Base-by-base conservation (phyloP, 2,329 filamentous ascomycete species). In the Golovinomyces cichoracearum region DNA sequence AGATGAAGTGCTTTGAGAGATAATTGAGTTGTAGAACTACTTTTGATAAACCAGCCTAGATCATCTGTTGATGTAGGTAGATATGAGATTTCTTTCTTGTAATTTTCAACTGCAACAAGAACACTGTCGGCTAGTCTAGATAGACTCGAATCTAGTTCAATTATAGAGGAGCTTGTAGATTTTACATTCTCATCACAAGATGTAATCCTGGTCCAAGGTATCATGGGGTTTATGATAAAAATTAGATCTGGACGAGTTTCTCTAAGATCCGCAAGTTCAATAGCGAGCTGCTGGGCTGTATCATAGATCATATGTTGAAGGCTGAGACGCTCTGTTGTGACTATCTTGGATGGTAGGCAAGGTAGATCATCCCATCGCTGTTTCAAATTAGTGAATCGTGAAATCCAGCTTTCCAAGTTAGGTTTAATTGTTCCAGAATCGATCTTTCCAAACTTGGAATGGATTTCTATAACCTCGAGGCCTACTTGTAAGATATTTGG, bases 61-160 rank as follows among this genome's bases (percentile, higher is more conserved):
- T 80, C 74, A 29, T 83, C 76, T 1, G 67, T 66, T 1, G 77
- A 73, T 4, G 63, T 60, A 1, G 79, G 76, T 1, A 78, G 63
- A 3, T 66, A 65, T 10, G 66, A 62, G 7, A 74, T 64, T 2
- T 68, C 64, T 51, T 72, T 73, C 50, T 74, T 72, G 42, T 80
- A 70, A 53, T 78, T 74, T 61, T 94, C 84, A 45, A 93, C 70
- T 0, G 81, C 78, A 31, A 88, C 80, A 1, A 94, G 74, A 25
- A 88, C 72, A 46, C 74, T 73, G 61, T 93, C 82, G 44, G 79
- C 73, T n/a, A 80, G 66, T 1, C 63, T 71, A 33, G 82, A 72
- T 1, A 84, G 62, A 3, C 69, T 65, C 13, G 69, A 63, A 38
- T 76, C 72, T 41, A 85, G 71, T 0, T 63, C 59, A 17, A 68